These are phyloP conservation scores for Catharanthus roseus DNA, from an alignment of 257 asterid species.

Conservation along the genomic window DNA sequence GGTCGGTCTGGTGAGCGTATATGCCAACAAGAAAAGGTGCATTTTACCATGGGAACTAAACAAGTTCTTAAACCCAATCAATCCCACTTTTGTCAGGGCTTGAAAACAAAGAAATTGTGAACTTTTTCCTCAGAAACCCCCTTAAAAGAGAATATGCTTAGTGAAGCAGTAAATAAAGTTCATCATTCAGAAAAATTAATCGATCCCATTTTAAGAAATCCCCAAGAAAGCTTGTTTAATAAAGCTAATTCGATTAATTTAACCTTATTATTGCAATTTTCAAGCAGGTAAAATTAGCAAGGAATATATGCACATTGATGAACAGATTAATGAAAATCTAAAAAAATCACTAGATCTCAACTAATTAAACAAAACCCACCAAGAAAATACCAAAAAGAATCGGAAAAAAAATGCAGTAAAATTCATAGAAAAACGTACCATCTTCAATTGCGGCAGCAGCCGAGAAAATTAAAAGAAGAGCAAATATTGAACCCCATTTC, in stretches of 20 bases:
- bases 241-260: background rate
- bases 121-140: too few species aligned
- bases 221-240: background rate
- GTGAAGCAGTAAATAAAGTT: background rate
- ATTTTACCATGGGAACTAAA: too few species aligned
- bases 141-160: too few species aligned
- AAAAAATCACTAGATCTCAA: constrained; percentile 5
- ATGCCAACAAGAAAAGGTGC: too few species aligned
- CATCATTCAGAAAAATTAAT: background rate
- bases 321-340: background rate
- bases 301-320: background rate
- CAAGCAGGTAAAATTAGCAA: background rate
- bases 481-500: constrained; percentile 23
- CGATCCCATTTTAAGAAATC: background rate
- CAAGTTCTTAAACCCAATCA: background rate
- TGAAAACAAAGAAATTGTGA: too few species aligned
- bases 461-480: constrained; percentile 17
- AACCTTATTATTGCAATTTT: background rate
- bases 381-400: background rate
- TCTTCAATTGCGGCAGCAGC: constrained; percentile 35
- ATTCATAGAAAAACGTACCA: constrained; percentile 23
- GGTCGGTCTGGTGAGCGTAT: too few species aligned
- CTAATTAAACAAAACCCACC: background rate
- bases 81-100: background rate
- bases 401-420: background rate